Conservation (phyloP, 441 rosid genomes). For the Adansonia madagascariensis region DNA sequence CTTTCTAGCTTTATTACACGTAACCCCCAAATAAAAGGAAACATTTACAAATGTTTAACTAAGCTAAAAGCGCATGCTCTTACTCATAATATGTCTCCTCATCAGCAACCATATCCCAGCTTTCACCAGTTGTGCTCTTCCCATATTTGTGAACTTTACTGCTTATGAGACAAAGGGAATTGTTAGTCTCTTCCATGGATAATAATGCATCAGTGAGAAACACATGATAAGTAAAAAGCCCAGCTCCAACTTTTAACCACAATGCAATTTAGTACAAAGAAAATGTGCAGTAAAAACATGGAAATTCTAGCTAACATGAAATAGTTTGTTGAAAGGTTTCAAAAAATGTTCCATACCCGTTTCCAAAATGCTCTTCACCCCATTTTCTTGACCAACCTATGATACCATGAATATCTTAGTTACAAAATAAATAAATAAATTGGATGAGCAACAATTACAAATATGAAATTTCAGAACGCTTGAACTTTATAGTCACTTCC, state of each 20-base stretch:
- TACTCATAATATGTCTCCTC: slow-evolving; percentile 81
- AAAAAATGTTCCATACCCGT: slow-evolving; percentile 60
- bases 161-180: slow-evolving; percentile 28
- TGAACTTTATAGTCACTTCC: not conserved
- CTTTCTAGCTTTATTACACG: not conserved
- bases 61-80: not conserved
- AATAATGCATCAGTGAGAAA: not conserved
- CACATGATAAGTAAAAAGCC: not conserved
- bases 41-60: too few relatives aligned
- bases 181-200: not conserved
- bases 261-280: not conserved
- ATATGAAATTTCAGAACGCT: slow-evolving; percentile 10
- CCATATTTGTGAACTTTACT: slow-evolving; percentile 99
- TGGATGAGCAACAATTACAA: slow-evolving; percentile 8
- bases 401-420: slow-evolving; percentile 25
- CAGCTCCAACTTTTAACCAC: not conserved
- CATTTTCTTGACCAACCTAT: slow-evolving; percentile 98
- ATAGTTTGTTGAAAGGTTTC: not conserved
- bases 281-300: not conserved
- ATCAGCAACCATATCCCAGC: slow-evolving; percentile 97
- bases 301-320: slow-evolving; percentile 13
- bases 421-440: not conserved
- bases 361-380: slow-evolving; percentile 99
- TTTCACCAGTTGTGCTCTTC: slow-evolving; percentile 92
- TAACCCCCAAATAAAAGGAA: too few relatives aligned